Evolutionary conservation across 2,329 filamentous ascomycete species (phyloP).

Genomic region (Pseudocercospora pini-densiflorae): DNA sequence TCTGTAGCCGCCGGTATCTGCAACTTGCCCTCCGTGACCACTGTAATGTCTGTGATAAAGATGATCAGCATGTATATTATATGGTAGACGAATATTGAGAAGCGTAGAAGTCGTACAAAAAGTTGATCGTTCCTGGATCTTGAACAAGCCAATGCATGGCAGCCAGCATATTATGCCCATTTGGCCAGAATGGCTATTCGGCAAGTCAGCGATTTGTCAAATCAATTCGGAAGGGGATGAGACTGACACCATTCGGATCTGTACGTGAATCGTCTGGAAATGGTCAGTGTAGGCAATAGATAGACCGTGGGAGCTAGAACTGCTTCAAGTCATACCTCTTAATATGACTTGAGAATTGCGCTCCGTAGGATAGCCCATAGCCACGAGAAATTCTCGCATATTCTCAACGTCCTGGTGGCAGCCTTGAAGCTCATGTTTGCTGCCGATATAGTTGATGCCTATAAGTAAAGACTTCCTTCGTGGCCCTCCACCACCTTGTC

Average conservation of each 20-base stretch:
- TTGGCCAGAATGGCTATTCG: constrained; percentile 38
- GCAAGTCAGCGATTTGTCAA: background rate
- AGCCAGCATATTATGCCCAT: constrained; percentile 45
- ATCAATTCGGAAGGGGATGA: background rate
- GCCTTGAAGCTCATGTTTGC: constrained; percentile 49
- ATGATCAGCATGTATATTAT: background rate
- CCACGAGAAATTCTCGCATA: constrained; percentile 52
- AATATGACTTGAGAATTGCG: constrained; percentile 41
- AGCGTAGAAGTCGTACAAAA: constrained; percentile 42
- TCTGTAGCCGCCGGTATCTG: constrained; percentile 22
- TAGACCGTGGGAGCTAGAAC: background rate
- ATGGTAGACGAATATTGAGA: background rate
- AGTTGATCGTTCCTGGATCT: constrained; percentile 57
- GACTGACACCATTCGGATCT: constrained; percentile 33
- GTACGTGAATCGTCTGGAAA: constrained; percentile 41
- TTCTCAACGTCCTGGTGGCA: constrained; percentile 55
- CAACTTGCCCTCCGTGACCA: constrained; percentile 59
- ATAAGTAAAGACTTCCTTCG: constrained; percentile 56
- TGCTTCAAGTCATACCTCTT: constrained; percentile 40
- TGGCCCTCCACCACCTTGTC: constrained; percentile 9
- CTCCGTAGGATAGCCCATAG: constrained; percentile 47
- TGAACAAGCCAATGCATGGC: constrained; percentile 64
- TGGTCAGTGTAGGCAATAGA: background rate
- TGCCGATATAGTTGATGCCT: constrained; percentile 51
- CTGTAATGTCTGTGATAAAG: constrained; percentile 52